Evolutionary conservation across 345 rosid genomes (phyloP).

Genomic region (Melastoma malabathricum): DNA sequence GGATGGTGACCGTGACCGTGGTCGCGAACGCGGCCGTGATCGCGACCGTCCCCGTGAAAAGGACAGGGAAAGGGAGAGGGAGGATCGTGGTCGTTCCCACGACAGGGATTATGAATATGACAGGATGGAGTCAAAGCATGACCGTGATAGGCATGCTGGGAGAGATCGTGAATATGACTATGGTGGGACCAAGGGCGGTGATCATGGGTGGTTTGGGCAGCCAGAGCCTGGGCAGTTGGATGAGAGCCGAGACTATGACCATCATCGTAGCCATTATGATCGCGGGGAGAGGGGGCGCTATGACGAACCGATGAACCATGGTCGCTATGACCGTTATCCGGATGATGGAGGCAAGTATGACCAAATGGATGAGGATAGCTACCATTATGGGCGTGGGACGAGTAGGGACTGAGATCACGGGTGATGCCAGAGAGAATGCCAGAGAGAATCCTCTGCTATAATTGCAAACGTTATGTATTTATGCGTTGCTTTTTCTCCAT

Average conservation of each 20-base stretch:
- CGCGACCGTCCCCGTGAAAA: constrained; percentile 49
- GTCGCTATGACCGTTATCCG: constrained; percentile 22
- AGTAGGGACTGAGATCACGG: constrained; percentile 24
- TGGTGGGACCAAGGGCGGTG: constrained; percentile 31
- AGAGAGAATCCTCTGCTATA: constrained; percentile 1
- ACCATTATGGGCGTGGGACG: constrained; percentile 33
- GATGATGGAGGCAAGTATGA: constrained; percentile 22
- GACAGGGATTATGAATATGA: constrained; percentile 58
- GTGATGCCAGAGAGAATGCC: constrained; percentile 8
- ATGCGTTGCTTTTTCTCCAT: background rate
- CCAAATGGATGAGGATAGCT: constrained; percentile 49
- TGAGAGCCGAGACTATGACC: constrained; percentile 32
- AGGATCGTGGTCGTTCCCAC: constrained; percentile 40
- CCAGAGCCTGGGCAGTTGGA: constrained; percentile 35
- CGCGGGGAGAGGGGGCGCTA: constrained; percentile 43
- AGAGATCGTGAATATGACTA: constrained; percentile 44
- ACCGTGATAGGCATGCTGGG: constrained; percentile 29
- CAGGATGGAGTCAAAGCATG: constrained; percentile 45
- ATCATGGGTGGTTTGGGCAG: constrained; percentile 39
- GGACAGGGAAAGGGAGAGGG: constrained; percentile 40
- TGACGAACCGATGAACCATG: constrained; percentile 42
- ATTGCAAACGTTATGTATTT: background rate
- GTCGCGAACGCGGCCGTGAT: constrained; percentile 17
- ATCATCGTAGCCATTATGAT: constrained; percentile 44
- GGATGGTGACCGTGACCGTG: constrained; percentile 40